Evolutionary conservation across 2,329 filamentous ascomycete species (phyloP).

Genomic region (Alternaria sp.): DNA sequence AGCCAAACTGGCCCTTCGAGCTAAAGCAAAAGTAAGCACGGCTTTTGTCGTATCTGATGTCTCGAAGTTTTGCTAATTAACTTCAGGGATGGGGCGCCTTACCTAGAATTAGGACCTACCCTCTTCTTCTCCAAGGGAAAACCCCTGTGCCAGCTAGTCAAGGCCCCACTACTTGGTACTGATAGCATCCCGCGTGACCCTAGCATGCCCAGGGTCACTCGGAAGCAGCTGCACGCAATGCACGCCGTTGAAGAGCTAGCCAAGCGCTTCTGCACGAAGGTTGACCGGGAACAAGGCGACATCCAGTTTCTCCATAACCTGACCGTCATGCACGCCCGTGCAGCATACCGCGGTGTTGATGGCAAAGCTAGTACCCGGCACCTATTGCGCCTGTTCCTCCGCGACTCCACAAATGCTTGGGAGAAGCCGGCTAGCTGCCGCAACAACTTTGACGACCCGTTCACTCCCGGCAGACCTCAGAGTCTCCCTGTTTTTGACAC

Average conservation of each 20-base stretch:
- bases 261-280: constrained; percentile 33
- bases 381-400: constrained; percentile 47
- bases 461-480: constrained; percentile 36
- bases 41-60: neutral
- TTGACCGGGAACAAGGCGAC: constrained; percentile 45
- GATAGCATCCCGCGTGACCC: constrained; percentile 38
- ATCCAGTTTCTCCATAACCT: constrained; percentile 48
- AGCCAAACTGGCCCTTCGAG: constrained; percentile 46
- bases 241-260: constrained; percentile 37
- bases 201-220: constrained; percentile 38
- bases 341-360: constrained; percentile 37
- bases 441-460: constrained; percentile 43
- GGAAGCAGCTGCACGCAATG: constrained; percentile 39
- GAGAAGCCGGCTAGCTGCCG: constrained; percentile 36
- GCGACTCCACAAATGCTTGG: constrained; percentile 44
- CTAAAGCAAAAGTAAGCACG: constrained; percentile 44
- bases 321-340: constrained; percentile 46
- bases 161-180: constrained; percentile 46
- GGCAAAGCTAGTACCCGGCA: constrained; percentile 38
- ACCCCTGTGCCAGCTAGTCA: constrained; percentile 47
- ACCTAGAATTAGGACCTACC: constrained; percentile 42
- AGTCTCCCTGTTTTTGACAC: constrained; percentile 42
- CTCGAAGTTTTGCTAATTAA: neutral
- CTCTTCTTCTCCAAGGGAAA: constrained; percentile 45
- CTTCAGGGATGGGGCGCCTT: constrained; percentile 32